Percentiles rank a stretch among this genome's conserved stretches.
phyloP scores from a whole-genome alignment of 306 rosid species.

The Amphicarpaea edgeworthii region DNA sequence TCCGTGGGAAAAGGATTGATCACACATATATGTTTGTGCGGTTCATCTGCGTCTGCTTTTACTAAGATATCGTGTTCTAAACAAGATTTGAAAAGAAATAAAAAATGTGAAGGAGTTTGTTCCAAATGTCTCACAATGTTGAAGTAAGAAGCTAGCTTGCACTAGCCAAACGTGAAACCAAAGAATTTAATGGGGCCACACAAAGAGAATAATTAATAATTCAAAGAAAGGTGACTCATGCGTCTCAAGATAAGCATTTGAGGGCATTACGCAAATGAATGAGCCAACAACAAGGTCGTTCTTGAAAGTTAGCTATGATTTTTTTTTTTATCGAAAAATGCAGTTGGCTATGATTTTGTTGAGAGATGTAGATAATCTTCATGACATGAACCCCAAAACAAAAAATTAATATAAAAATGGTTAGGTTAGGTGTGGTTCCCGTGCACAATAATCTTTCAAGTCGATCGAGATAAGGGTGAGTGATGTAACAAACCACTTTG shows the following conservation, averaged over 20 bases:
- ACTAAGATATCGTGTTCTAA: slow-evolving; percentile 35
- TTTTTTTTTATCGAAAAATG: too few relatives aligned
- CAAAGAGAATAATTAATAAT: slow-evolving; percentile 32
- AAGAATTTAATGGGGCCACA: slow-evolving; percentile 46
- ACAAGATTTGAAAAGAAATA: slow-evolving; percentile 3
- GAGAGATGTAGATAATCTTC: slow-evolving; percentile 23
- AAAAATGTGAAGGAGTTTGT: slow-evolving; percentile 46
- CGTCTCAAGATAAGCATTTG: slow-evolving; percentile 51
- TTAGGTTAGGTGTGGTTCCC: slow-evolving; percentile 40
- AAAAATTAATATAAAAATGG: background rate
- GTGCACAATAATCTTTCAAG: slow-evolving; percentile 19
- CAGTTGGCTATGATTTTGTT: slow-evolving; percentile 43
- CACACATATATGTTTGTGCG: slow-evolving; percentile 2
- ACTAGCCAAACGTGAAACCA: slow-evolving; percentile 40
- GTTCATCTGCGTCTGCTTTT: slow-evolving; percentile 10
- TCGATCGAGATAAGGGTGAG: slow-evolving; percentile 56
- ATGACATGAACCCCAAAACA: slow-evolving; percentile 28
- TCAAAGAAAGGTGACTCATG: slow-evolving; percentile 34
- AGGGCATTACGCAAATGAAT: slow-evolving; percentile 52
- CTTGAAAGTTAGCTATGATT: slow-evolving; percentile 47
- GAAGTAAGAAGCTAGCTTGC: too few relatives aligned
- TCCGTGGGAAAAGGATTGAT: slow-evolving; percentile 27
- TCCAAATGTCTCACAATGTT: slow-evolving; percentile 50
- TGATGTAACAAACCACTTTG: slow-evolving; percentile 56
- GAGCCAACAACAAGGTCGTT: slow-evolving; percentile 23